Base-by-base conservation (phyloP, 2,329 filamentous ascomycete species). In the Xylariaceae sp. region DNA sequence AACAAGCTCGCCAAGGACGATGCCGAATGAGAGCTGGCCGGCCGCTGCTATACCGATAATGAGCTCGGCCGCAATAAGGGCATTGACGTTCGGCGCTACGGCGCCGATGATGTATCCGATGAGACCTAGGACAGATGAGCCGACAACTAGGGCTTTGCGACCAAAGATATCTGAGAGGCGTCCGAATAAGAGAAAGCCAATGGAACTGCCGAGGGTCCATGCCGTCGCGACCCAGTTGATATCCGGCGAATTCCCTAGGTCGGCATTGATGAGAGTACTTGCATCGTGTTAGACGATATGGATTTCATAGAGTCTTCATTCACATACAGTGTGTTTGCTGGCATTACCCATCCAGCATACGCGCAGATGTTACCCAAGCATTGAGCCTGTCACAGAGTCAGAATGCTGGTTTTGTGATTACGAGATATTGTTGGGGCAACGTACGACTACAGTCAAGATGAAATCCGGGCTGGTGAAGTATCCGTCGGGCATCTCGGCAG, bases 1-100 rank as follows among this genome's bases (percentile, higher is more conserved):
- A 33, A 54, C 49, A 19, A 59, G 55, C 39, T 59, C 57, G 27
- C 55, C 57, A n/a, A 48, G 49, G 12, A 59, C 44, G n/a, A 59
- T 48, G 19, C 49, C 49, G 40, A 54, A 55, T 10, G 49, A 53
- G 6, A 48, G 53, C 27, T 49, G 39, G 7, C 44, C 45, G 9
- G 51, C 57, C 2, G 54, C 48, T 10, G 56, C 47, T 5, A 60
- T 42, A 22, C 58, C 58, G 11, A 57, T 45, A 10, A 60, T 39
- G 6, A 60, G 54, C 31, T 58, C 51, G 39, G 56, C 58, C 6
- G 50, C 56, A 33, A 60, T 56, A 18, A 60, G 43, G 9, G 47
- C 42, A 17, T 55, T 43, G 45, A 55, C 52, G 35, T 42, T 50
- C 44, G 47, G 48, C 14, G 56, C 45, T 4, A 52, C 55, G 38